These are phyloP conservation scores for Diaporthe amygdali DNA, from an alignment of 2,329 filamentous ascomycete species.

Conservation along the genomic window DNA sequence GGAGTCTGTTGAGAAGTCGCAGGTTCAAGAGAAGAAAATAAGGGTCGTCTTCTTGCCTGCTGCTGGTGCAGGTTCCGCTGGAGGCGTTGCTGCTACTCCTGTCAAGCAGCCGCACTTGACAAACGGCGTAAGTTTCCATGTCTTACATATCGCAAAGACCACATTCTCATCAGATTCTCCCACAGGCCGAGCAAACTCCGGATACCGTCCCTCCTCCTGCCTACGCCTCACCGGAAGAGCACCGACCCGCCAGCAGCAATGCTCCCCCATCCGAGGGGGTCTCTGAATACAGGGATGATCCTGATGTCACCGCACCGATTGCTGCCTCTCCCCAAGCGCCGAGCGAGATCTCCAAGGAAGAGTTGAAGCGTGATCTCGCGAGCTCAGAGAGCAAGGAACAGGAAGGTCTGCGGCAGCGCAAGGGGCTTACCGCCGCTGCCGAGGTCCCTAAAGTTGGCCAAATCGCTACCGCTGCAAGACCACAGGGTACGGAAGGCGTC, in stretches of 20 bases:
- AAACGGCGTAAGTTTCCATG: slow-evolving; percentile 35
- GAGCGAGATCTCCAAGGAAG: slow-evolving; percentile 32
- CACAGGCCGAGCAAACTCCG: slow-evolving; percentile 38
- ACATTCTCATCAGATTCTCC: slow-evolving; percentile 2
- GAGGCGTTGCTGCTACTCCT: slow-evolving; percentile 34
- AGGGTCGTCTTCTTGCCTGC: slow-evolving; percentile 83
- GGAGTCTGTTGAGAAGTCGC: slow-evolving; percentile 76
- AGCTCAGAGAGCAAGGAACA: slow-evolving; percentile 78
- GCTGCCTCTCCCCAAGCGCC: slow-evolving; percentile 27
- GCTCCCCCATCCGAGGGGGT: slow-evolving; percentile 23
- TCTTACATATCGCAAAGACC: not conserved
- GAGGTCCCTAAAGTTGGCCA: slow-evolving; percentile 42
- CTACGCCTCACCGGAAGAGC: slow-evolving; percentile 38
- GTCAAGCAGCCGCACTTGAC: slow-evolving; percentile 29
- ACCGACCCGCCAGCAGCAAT: slow-evolving; percentile 29
- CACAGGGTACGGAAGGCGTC: slow-evolving; percentile 74
- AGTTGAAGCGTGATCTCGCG: slow-evolving; percentile 40
- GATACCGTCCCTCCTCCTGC: slow-evolving; percentile 34
- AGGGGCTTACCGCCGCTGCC: slow-evolving; percentile 51
- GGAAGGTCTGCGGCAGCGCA: slow-evolving; percentile 79
- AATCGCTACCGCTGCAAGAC: slow-evolving; percentile 53
- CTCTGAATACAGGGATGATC: slow-evolving; percentile 28
- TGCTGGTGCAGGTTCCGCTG: slow-evolving; percentile 51
- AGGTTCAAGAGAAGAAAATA: slow-evolving; percentile 94
- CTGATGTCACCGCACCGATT: slow-evolving; percentile 27